phyloP scores from a whole-genome alignment of 2,329 filamentous ascomycete species.

The Huntiella moniliformis region DNA sequence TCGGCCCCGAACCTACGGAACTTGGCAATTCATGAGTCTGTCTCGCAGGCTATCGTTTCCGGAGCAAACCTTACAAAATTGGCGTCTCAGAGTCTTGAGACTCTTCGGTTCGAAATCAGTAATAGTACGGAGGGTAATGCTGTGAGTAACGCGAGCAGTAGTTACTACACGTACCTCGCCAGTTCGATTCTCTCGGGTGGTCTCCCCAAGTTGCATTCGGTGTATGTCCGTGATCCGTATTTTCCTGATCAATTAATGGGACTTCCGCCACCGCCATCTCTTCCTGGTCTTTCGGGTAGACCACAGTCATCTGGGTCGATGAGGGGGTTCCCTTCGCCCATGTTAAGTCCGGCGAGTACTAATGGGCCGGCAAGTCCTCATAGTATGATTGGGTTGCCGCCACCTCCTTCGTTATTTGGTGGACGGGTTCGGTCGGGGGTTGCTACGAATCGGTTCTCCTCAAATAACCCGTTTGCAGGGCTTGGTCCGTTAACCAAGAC shows the following conservation, averaged over 20 bases:
- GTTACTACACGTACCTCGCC: slow-evolving; percentile 73
- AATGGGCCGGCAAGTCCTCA: slow-evolving; percentile 16
- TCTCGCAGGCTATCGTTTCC: slow-evolving; percentile 31
- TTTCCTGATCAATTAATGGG: slow-evolving; percentile 64
- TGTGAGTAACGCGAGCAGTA: slow-evolving; percentile 33
- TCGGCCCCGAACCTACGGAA: slow-evolving; percentile 38
- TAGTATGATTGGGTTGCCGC: slow-evolving; percentile 14
- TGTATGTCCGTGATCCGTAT: slow-evolving; percentile 71
- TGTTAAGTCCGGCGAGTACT: slow-evolving; percentile 7
- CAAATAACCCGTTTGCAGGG: slow-evolving; percentile 38
- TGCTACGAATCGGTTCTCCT: slow-evolving; percentile 29
- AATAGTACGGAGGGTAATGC: slow-evolving; percentile 36
- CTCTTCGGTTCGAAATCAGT: slow-evolving; percentile 69
- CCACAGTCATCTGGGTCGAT: slow-evolving; percentile 19
- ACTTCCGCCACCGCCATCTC: slow-evolving; percentile 51
- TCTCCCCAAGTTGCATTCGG: slow-evolving; percentile 51
- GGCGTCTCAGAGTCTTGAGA: slow-evolving; percentile 47
- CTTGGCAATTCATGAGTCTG: slow-evolving; percentile 33
- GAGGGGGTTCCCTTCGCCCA: slow-evolving; percentile 10
- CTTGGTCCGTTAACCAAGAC: slow-evolving; percentile 28
- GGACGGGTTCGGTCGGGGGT: slow-evolving; percentile 13
- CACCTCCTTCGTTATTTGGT: slow-evolving; percentile 12
- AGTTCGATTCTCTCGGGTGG: slow-evolving; percentile 60
- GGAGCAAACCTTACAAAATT: slow-evolving; percentile 37
- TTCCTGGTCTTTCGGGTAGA: slow-evolving; percentile 18